Conservation (phyloP, 148 eudicot species). For the Mesembryanthemum crystallinum region DNA sequence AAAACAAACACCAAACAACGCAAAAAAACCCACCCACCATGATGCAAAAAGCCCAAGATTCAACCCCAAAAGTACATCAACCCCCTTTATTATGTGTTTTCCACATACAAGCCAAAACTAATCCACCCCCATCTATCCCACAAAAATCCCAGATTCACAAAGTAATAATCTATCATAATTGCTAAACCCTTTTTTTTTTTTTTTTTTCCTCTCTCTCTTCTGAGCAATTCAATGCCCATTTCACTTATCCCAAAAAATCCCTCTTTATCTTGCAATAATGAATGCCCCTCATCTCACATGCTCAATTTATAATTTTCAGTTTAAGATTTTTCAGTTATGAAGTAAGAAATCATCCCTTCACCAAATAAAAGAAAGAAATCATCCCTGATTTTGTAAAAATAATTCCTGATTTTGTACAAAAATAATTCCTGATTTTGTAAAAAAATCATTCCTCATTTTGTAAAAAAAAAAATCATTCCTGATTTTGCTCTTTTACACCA, state of each 20-base stretch:
- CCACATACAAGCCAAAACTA: constrained; percentile 16
- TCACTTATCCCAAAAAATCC: constrained; percentile 17
- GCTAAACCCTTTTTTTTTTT: neutral
- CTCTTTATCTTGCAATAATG: neutral
- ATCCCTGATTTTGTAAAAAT: constrained; percentile 12
- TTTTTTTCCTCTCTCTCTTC: no score
- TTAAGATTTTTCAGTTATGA: neutral
- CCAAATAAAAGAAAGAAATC: no score
- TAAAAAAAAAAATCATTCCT: constrained; percentile 6
- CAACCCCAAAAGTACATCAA: neutral
- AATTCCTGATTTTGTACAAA: constrained; percentile 16
- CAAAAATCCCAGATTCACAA: constrained; percentile 1
- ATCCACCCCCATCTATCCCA: no score
- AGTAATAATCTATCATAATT: constrained; percentile 3
- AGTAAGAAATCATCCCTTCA: no score
- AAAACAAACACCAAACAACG: neutral
- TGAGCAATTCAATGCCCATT: neutral
- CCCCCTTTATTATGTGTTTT: constrained; percentile 10
- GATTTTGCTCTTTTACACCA: neutral
- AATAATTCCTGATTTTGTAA: constrained; percentile 15
- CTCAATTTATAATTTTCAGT: neutral
- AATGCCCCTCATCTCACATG: constrained; percentile 17
- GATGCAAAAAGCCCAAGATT: neutral
- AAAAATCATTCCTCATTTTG: constrained; percentile 16
- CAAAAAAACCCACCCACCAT: neutral